phyloP scores from a whole-genome alignment of 1,284 basidiomycete species.

The Pyrrhoderma lamaoense region DNA sequence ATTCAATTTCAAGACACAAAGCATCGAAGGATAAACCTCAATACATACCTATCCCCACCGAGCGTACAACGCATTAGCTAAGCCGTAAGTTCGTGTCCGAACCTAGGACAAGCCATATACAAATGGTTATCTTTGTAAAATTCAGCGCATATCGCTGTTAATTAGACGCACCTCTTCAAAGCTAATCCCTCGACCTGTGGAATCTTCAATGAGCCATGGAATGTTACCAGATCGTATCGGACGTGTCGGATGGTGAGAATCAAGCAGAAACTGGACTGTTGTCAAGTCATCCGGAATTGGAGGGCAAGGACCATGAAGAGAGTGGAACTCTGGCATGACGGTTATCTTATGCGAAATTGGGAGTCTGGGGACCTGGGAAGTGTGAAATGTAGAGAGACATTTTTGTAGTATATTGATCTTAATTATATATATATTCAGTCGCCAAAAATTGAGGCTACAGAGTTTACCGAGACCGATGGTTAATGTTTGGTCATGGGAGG shows the following conservation, averaged over 20 bases:
- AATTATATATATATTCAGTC: too few relatives aligned
- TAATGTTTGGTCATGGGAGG: too few relatives aligned
- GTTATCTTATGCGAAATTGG: neutral
- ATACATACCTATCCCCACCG: slow-evolving; percentile 39
- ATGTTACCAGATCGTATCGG: slow-evolving; percentile 37
- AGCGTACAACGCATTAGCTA: slow-evolving; percentile 54
- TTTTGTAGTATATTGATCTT: too few relatives aligned
- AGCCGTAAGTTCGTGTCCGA: slow-evolving; percentile 43
- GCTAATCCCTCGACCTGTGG: slow-evolving; percentile 40
- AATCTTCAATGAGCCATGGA: slow-evolving; percentile 64
- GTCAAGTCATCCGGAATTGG: slow-evolving; percentile 64
- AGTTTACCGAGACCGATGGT: too few relatives aligned
- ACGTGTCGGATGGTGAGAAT: slow-evolving; percentile 40
- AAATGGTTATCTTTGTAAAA: neutral
- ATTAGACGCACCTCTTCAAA: slow-evolving; percentile 40
- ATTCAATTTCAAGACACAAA: neutral
- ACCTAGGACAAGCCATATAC: too few relatives aligned
- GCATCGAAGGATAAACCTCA: neutral
- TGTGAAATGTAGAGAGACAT: neutral
- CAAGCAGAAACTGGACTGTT: slow-evolving; percentile 68
- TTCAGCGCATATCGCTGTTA: neutral
- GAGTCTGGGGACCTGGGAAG: neutral
- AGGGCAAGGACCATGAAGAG: slow-evolving; percentile 32
- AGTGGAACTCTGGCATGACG: slow-evolving; percentile 41
- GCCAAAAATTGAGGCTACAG: too few relatives aligned